A percentile compares a stretch with the other conserved stretches of the same genome.
These are phyloP conservation scores for Prunella vulgaris DNA, from an alignment of 257 asterid species.

Conservation along the genomic window DNA sequence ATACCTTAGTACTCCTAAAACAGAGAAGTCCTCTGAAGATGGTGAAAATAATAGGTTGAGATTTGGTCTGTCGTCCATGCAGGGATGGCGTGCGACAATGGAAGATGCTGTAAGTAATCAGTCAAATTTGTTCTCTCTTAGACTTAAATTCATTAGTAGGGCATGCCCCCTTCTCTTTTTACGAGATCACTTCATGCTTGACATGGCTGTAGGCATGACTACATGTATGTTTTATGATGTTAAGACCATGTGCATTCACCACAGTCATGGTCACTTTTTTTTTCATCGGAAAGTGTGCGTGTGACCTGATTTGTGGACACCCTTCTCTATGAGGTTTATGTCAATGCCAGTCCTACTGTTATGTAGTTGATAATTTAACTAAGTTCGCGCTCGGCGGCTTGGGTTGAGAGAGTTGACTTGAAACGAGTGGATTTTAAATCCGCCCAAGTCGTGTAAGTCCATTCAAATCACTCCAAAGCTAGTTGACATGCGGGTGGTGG, in stretches of 20 bases:
- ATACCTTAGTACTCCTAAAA: conserved; percentile 87
- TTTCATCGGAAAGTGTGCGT: background rate
- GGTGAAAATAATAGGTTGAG: conserved; percentile 66
- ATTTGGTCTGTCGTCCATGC: conserved; percentile 88
- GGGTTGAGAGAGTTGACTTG: background rate
- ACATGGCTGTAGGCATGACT: conserved; percentile 2
- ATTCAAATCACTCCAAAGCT: background rate
- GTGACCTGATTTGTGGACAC: background rate
- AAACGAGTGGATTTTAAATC: background rate
- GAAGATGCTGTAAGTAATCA: conserved; percentile 86
- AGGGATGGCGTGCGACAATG: conserved; percentile 99
- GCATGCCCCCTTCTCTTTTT: too few relatives aligned
- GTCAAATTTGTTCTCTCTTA: conserved; percentile 3
- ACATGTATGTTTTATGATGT: background rate
- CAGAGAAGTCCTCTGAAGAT: conserved; percentile 84
- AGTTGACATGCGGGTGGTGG: background rate
- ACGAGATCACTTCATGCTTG: background rate
- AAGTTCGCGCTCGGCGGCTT: background rate
- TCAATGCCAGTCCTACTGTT: background rate
- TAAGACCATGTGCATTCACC: background rate
- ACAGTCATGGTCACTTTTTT: background rate
- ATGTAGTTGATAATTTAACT: background rate
- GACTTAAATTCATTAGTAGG: conserved; percentile 1
- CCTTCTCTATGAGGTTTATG: background rate
- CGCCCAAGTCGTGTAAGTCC: background rate